Percentiles rank a stretch among this genome's conserved stretches.
Conservation (phyloP, 345 rosid species). For the Populus tremula region DNA sequence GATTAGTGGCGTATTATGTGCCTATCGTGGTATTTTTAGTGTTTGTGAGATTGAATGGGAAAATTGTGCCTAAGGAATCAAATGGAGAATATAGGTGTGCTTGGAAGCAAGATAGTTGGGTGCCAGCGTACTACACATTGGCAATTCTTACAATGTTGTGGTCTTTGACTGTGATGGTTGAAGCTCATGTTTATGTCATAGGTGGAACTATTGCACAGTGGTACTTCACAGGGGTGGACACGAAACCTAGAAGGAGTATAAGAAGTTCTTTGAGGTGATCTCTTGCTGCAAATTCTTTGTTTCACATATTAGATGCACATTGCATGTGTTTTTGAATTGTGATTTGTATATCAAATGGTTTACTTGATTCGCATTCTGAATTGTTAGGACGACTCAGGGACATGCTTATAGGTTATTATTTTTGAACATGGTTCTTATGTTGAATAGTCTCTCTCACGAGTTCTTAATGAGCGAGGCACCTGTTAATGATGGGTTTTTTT, state of each 20-base stretch:
- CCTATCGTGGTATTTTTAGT: slow-evolving; percentile 80
- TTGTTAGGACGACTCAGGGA: background rate
- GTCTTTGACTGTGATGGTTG: slow-evolving; percentile 74
- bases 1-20: slow-evolving; percentile 56
- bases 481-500: background rate
- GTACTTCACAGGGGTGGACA: slow-evolving; percentile 80
- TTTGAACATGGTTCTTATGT: background rate
- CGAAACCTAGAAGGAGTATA: slow-evolving; percentile 56
- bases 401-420: background rate
- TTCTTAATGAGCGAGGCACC: background rate
- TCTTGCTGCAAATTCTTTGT: slow-evolving; percentile 3
- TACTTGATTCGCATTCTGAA: background rate
- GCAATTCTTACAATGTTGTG: slow-evolving; percentile 83
- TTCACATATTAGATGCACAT: background rate
- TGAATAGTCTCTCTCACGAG: background rate
- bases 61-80: slow-evolving; percentile 53
- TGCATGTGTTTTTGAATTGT: background rate
- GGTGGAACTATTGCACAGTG: slow-evolving; percentile 83
- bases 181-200: slow-evolving; percentile 84
- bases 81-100: slow-evolving; percentile 56
- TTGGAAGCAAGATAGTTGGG: slow-evolving; percentile 92
- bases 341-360: background rate
- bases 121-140: slow-evolving; percentile 77
- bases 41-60: slow-evolving; percentile 73
- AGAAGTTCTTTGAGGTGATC: slow-evolving; percentile 77